These are phyloP conservation scores for Chaetomiaceae sp. DNA, from an alignment of 2,329 filamentous ascomycete genomes.

Conservation along the genomic window DNA sequence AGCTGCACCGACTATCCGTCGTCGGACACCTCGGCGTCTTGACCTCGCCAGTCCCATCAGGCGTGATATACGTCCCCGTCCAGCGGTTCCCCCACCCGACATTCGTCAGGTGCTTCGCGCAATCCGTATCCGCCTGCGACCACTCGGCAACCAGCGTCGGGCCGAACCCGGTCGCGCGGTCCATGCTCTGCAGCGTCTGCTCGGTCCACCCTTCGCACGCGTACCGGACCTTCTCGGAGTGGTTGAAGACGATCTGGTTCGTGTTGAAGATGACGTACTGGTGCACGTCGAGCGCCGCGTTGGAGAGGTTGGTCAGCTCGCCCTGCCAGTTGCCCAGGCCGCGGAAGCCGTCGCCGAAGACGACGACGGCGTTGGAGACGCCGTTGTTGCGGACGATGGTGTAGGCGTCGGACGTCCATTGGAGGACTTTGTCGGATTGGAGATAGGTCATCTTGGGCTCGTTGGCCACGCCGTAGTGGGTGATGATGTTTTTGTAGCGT, in stretches of 20 bases:
- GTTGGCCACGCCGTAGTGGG: slow-evolving; percentile 92
- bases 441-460: slow-evolving; percentile 85
- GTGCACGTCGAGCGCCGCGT: slow-evolving; percentile 89
- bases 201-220: slow-evolving; percentile 83
- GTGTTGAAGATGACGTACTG: slow-evolving; percentile 98
- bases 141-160: slow-evolving; percentile 95
- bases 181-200: slow-evolving; percentile 69
- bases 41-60: slow-evolving; percentile 57
- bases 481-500: slow-evolving; percentile 85
- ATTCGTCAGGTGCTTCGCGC: slow-evolving; percentile 80
- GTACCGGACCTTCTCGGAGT: slow-evolving; percentile 79
- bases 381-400: slow-evolving; percentile 72
- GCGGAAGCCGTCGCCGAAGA: slow-evolving; percentile 94
- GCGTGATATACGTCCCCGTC: slow-evolving; percentile 78
- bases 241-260: slow-evolving; percentile 75
- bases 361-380: slow-evolving; percentile 60
- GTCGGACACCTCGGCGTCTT: slow-evolving; percentile 71
- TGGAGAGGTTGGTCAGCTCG: slow-evolving; percentile 64
- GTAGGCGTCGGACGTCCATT: slow-evolving; percentile 75
- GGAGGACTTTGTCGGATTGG: slow-evolving; percentile 59
- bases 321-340: slow-evolving; percentile 89
- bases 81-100: slow-evolving; percentile 84
- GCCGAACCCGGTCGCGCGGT: slow-evolving; percentile 75
- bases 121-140: slow-evolving; percentile 97
- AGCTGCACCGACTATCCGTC: slow-evolving; percentile 62